A percentile compares a stretch with the other conserved stretches of the same genome.
phyloP scores from a whole-genome alignment of 805 yeast genomes.

The Debaryomyces hansenii region DNA sequence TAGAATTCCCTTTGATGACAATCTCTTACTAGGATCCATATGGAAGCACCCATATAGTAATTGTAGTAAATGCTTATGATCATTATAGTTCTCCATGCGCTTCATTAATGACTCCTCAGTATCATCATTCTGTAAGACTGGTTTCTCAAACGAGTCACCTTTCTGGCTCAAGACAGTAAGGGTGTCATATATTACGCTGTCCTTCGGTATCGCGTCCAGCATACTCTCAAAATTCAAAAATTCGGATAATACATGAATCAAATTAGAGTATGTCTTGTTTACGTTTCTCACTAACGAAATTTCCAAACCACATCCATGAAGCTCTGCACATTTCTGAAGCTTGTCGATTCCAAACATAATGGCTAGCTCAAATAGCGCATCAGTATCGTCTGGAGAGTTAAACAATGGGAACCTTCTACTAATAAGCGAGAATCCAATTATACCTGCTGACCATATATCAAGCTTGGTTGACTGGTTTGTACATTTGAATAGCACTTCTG shows the following conservation, averaged over 20 bases:
- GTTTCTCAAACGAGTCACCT: constrained; percentile 33
- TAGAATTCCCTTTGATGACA: constrained; percentile 57
- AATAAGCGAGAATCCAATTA: constrained; percentile 75
- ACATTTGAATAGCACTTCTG: constrained; percentile 87
- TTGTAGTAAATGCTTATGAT: constrained; percentile 51
- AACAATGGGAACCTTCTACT: constrained; percentile 88
- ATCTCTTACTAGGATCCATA: constrained; percentile 57
- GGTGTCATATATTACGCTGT: constrained; percentile 71
- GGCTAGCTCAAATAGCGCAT: constrained; percentile 84
- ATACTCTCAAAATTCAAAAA: constrained; percentile 44
- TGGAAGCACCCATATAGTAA: constrained; percentile 57
- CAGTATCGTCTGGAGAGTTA: constrained; percentile 90
- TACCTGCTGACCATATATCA: constrained; percentile 93
- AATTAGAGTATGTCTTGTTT: constrained; percentile 28
- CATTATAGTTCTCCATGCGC: constrained; percentile 29
- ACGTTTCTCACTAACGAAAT: constrained; percentile 24
- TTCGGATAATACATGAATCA: constrained; percentile 27
- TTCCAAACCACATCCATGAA: constrained; percentile 89
- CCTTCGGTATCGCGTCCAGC: constrained; percentile 63
- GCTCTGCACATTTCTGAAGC: constrained; percentile 72
- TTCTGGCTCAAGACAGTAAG: constrained; percentile 47
- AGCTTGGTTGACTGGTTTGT: constrained; percentile 77
- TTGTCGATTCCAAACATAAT: constrained; percentile 73
- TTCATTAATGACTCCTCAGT: constrained; percentile 14
- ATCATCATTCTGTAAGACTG: constrained; percentile 14